A percentile compares a stretch with the other conserved stretches of the same genome.
These are phyloP conservation scores for Viola odorata DNA, from an alignment of 345 rosid species.

Conservation along the genomic window DNA sequence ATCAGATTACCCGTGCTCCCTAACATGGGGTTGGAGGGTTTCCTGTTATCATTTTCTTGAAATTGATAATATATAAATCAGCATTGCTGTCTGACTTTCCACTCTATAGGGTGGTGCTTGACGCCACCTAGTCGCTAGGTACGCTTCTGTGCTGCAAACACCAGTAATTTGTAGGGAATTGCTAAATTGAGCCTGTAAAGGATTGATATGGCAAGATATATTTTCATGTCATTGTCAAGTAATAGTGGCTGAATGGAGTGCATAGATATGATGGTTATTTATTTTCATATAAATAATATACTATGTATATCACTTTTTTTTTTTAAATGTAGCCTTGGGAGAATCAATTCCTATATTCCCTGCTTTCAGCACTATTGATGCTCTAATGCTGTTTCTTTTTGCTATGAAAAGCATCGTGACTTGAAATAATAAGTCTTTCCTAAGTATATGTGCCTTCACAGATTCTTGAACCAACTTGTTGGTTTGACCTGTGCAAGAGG, in stretches of 20 bases:
- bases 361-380: not conserved
- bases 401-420: not conserved
- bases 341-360: constrained; percentile 2
- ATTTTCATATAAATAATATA: too few species aligned
- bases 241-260: not conserved
- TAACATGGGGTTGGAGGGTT: not conserved
- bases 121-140: too few species aligned
- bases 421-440: not conserved
- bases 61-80: not conserved
- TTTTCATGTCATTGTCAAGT: not conserved
- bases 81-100: too few species aligned
- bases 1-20: not conserved
- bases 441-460: not conserved
- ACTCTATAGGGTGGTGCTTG: too few species aligned
- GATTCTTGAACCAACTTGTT: not conserved
- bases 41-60: not conserved
- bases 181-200: not conserved
- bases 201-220: not conserved
- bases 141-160: not conserved
- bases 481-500: not conserved
- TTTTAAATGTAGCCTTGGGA: not conserved
- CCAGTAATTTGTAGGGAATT: not conserved
- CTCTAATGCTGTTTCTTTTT: not conserved
- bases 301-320: too few species aligned
- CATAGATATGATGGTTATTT: too few species aligned